phyloP scores from a whole-genome alignment of 129 eudicot species.

The Tagetes patula region DNA sequence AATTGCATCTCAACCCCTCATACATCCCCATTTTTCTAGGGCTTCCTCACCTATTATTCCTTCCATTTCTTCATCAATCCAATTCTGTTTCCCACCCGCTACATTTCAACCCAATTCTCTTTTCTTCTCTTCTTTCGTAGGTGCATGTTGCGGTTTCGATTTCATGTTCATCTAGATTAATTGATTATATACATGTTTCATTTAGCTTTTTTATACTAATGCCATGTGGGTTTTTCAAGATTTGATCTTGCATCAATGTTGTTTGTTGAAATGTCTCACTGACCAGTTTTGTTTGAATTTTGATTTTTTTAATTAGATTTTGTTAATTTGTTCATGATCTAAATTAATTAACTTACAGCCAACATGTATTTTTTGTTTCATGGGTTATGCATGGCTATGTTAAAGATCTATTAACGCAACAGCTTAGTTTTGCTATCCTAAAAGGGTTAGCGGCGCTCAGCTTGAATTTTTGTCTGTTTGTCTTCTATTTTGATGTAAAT shows the following conservation, averaged over 20 bases:
- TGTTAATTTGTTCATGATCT: not conserved
- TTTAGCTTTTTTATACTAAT: not conserved
- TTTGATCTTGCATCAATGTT: not conserved
- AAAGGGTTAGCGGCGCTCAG: too few species aligned
- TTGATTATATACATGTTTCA: not conserved
- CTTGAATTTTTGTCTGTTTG: too few species aligned
- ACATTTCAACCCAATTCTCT: conserved; percentile 7
- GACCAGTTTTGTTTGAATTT: not conserved
- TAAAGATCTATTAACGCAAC: too few species aligned
- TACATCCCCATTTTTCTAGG: conserved; percentile 7
- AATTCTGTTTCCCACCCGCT: not conserved
- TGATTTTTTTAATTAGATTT: not conserved
- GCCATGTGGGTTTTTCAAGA: not conserved
- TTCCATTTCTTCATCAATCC: conserved; percentile 8
- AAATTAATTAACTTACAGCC: not conserved
- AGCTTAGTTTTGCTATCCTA: too few species aligned
- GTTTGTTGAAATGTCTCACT: not conserved
- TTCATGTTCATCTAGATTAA: not conserved
- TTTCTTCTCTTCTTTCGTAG: not conserved
- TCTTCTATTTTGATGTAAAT: too few species aligned
- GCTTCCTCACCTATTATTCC: conserved; percentile 4
- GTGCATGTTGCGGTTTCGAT: not conserved
- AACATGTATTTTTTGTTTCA: too few species aligned
- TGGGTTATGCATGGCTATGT: too few species aligned
- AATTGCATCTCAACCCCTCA: conserved; percentile 14